Base-by-base conservation (phyloP, 208 protist species). In the Trypanosoma vivax region DNA sequence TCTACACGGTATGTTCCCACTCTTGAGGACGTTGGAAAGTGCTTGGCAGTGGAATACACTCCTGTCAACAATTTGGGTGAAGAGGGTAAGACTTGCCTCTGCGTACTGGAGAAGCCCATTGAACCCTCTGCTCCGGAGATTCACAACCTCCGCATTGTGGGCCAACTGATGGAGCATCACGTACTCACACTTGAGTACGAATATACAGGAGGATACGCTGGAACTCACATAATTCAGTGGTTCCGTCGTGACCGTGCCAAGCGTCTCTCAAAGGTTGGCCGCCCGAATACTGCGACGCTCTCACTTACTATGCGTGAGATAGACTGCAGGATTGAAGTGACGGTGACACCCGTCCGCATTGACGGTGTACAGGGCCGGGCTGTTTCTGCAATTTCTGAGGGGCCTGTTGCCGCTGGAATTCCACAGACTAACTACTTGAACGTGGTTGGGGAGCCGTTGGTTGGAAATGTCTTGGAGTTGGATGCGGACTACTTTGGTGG, bases 11-110 rank as follows among this genome's bases (percentile, higher is more conserved):
- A 96, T 65, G 55, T 72, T 40, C 69, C 79, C 2, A 79, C 72
- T n/a, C 39, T 72, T 21, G 87, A 89, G 38, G 90, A 96, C 63
- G 83, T 96, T 10, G 82, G 85, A 42, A 79, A 88, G 57, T 90
- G 65, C 62, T 58, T 96, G 48, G 84, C 84, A 21, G 90, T 96
- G 31, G 83, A 96, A 63, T 92, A 90, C 74, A 96, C 89, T 5
- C 89, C 89, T 16, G 78, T 92, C 29, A 92, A 85, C 68, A 70
- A 63, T 27, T 60, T 83, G 23, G 89, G 86, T 24, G 75, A 81
- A 24, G 84, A 88, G 38, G 89, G 89, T 34, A 86, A 94, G 72
- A 89, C 88, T 33, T 92, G 83, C 62, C 83, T 83, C 48, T 94
- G 83, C 52, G 83, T 94, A 19, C 70, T 94, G 46, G 80, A 94